Base-by-base conservation (phyloP, 441 rosid genomes). In the Corymbia calophylla region DNA sequence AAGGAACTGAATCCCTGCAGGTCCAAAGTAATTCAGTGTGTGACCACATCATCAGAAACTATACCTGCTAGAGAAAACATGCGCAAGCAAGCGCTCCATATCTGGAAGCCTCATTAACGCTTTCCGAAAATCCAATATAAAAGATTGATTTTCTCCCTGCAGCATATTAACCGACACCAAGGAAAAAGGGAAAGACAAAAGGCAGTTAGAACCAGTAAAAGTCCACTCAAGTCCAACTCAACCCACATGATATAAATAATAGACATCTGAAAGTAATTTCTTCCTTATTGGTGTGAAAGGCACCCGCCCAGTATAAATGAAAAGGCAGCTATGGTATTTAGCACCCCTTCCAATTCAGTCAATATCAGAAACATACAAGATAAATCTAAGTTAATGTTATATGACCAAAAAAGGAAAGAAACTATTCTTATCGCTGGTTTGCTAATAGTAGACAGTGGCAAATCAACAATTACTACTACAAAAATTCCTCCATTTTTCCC, bases 21-120 rank as follows among this genome's bases (percentile, higher is more conserved):
- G 44, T 51, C 51, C 47, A 88, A 54, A 23, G 48, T 88, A 47
- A 88, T 54, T 88, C 32, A 51, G 84, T 60, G 58, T 47, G 89
- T 39, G 23, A n/a, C 88, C 16, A 51, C 90, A 49, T 89, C 88
- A 91, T 89, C 90, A 88, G 23, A 87, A 91, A 89, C 49, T 91
- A 91, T 94, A 97, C 99, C 95, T 95, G 95, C 95, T 92, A 86
- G 98, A 92, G 92, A 95, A 98, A 91, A 97, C 93, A n/a, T 95
- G 97, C 8, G 97, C 96, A 92, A 98, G 95, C 93, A 98, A 88
- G 90, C 99, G 95, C 93, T 98, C 99, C 97, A 98, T 96, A 93
- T 98, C 99, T 53, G 99, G 98, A 93, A 98, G 95, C 94, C 93
- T 93, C 82, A 96, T 95, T 90, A 98, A 89, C 23, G 94, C 94